Percentiles rank a stretch among this genome's conserved stretches.
Evolutionary conservation across 2,329 filamentous ascomycete genomes (phyloP).

Genomic region (Epichloe aotearoae): DNA sequence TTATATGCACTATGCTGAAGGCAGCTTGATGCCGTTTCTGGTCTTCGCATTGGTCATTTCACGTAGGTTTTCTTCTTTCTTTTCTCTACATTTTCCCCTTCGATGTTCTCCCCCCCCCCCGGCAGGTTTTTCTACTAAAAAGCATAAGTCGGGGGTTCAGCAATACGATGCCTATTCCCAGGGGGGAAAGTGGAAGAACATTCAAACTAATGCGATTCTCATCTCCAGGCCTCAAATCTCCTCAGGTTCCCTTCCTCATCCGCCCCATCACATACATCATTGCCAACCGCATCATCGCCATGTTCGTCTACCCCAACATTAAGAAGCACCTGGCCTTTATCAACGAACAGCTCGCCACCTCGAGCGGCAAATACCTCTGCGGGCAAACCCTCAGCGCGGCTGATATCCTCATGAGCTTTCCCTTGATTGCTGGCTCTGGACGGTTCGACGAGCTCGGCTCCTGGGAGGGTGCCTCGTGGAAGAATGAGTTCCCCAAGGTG

Average conservation of each 20-base stretch:
- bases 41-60: constrained; percentile 49
- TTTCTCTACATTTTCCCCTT: too few species aligned
- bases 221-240: constrained; percentile 27
- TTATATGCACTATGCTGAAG: constrained; percentile 75
- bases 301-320: constrained; percentile 34
- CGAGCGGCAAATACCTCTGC: constrained; percentile 34
- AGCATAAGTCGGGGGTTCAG: too few species aligned
- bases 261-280: constrained; percentile 36
- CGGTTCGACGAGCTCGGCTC: constrained; percentile 26
- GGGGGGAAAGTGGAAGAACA: neutral
- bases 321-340: constrained; percentile 35
- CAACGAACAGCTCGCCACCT: constrained; percentile 34
- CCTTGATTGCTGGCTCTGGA: constrained; percentile 30
- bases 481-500: constrained; percentile 28
- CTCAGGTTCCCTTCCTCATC: constrained; percentile 37
- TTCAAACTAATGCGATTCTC: neutral
- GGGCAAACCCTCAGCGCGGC: constrained; percentile 35
- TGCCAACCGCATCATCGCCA: constrained; percentile 25
- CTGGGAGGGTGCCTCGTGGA: constrained; percentile 28
- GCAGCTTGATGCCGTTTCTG: constrained; percentile 63
- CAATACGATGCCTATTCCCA: neutral
- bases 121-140: too few species aligned
- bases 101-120: too few species aligned
- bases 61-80: constrained; percentile 20
- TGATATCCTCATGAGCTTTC: constrained; percentile 41